phyloP scores from a whole-genome alignment of 495 filamentous ascomycete genomes.

The Astrocystis sublimbata region DNA sequence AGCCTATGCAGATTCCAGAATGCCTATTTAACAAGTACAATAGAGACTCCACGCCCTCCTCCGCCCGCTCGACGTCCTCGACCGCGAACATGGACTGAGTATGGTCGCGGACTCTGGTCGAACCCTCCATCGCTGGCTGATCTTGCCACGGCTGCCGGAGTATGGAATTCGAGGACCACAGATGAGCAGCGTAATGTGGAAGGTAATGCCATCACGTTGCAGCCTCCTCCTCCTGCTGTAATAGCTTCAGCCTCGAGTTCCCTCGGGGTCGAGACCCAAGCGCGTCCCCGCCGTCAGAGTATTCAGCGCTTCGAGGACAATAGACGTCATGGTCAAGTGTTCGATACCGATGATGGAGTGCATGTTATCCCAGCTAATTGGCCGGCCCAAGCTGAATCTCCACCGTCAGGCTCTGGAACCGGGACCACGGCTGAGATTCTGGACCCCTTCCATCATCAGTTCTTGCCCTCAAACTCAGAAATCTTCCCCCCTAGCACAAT shows the following conservation, averaged over 20 bases:
- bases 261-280: background rate
- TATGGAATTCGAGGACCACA: background rate
- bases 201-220: background rate
- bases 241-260: background rate
- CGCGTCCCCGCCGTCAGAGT: background rate
- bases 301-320: background rate
- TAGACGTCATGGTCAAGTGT: background rate
- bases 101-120: background rate
- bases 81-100: background rate
- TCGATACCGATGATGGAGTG: background rate
- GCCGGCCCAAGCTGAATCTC: background rate
- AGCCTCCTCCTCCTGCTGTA: background rate
- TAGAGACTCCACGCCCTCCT: background rate
- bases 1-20: background rate
- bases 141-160: background rate
- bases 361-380: no score
- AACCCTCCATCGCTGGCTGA: slow-evolving; percentile 5
- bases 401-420: background rate
- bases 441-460: background rate
- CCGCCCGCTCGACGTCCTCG: background rate
- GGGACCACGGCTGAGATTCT: background rate
- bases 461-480: background rate
- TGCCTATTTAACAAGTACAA: background rate
- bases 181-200: background rate
- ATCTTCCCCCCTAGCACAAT: slow-evolving; percentile 1